Conservation (phyloP, 345 rosid genomes). For the Balakata baccata region DNA sequence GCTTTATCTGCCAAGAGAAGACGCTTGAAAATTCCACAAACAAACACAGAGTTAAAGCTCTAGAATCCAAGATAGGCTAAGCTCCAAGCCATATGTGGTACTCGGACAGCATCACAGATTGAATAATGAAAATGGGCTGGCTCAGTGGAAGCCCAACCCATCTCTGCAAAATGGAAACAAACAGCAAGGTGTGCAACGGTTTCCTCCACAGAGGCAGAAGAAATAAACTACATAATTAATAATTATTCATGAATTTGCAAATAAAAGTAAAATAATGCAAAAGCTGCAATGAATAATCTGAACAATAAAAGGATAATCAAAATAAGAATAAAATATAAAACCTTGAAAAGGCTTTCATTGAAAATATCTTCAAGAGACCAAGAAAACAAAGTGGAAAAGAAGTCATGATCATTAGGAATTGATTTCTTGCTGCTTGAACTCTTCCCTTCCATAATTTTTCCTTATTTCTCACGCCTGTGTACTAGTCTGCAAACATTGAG, state of each 20-base stretch:
- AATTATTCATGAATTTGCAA: background rate
- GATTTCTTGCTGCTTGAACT: background rate
- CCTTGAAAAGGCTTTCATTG: conserved; percentile 34
- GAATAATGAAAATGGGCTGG: too few species aligned
- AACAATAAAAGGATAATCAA: too few species aligned
- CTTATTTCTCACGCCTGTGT: background rate
- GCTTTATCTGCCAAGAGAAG: background rate
- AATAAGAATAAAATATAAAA: conserved; percentile 2
- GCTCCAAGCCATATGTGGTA: too few species aligned
- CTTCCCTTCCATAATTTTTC: background rate
- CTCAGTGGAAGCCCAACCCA: too few species aligned
- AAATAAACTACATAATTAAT: too few species aligned
- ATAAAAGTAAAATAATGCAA: background rate
- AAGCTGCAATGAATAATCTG: background rate
- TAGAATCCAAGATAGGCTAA: too few species aligned
- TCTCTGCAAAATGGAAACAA: too few species aligned
- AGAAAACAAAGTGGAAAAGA: background rate
- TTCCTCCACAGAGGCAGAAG: too few species aligned
- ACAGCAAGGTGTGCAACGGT: too few species aligned
- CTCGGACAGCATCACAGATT: too few species aligned
- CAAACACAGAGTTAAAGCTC: background rate
- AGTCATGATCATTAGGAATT: background rate
- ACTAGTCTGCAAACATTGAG: background rate
- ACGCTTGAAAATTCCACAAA: background rate
- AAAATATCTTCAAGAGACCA: conserved; percentile 43